Conservation (phyloP, 1,284 basidiomycete genomes). For the Ceratobasidium sp. region DNA sequence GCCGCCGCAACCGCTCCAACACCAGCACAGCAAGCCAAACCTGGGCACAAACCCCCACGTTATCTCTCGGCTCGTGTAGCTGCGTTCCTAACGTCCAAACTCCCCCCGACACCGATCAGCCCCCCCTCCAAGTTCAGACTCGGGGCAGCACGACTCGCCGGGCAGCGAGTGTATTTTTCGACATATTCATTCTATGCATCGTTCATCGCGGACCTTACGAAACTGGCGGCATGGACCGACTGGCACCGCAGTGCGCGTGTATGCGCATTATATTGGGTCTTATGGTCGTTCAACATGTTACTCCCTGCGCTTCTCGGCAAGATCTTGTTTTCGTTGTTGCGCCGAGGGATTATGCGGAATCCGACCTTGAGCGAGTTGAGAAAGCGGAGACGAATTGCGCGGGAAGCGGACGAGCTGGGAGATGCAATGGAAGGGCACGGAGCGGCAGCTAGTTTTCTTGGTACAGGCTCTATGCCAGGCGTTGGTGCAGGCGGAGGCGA, state of each 20-base stretch:
- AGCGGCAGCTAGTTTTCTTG: conserved; percentile 15
- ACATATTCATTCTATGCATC: conserved; percentile 63
- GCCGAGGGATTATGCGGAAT: conserved; percentile 64
- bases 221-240: conserved; percentile 68
- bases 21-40: neutral
- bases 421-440: conserved; percentile 57
- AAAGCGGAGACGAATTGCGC: conserved; percentile 61
- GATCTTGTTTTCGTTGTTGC: conserved; percentile 62
- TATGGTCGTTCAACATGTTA: conserved; percentile 70
- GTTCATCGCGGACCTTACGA: conserved; percentile 57
- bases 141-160: conserved; percentile 4
- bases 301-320: conserved; percentile 63
- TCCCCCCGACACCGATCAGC: conserved; percentile 3
- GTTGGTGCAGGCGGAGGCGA: conserved; percentile 30
- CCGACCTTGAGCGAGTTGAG: conserved; percentile 66
- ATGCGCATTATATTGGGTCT: conserved; percentile 70
- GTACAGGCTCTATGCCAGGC: conserved; percentile 20
- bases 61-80: conserved; percentile 30
- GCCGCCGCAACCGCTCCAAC: neutral
- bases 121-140: conserved; percentile 24
- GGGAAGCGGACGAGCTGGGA: conserved; percentile 64
- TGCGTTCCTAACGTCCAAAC: neutral
- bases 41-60: neutral
- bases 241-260: conserved; percentile 60
- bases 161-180: conserved; percentile 48